Evolutionary conservation across 2,329 filamentous ascomycete genomes (phyloP), one percentile per base, ranked within the genome.

Genomic region (Aspergillus alliaceus): DNA sequence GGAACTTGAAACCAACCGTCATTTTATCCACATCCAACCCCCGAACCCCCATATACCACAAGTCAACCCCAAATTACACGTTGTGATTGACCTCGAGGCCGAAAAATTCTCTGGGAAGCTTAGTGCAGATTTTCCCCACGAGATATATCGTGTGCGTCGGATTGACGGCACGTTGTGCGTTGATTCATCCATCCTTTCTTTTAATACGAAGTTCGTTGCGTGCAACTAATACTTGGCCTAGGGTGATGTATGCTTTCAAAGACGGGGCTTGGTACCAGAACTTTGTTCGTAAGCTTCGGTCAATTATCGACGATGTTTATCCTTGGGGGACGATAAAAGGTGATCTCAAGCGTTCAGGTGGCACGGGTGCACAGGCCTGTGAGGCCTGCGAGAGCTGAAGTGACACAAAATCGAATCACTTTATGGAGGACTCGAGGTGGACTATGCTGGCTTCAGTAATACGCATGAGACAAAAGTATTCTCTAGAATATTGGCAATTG

Each of bases 1-100:
- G 15, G 51, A 53, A 25, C 51, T 53, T 18, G 37, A 29, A 24
- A 11, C 25, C 8, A 18, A 7, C 25, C 22, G 37, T 2, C 51
- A 53, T 53, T 53, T 42, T 27, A 1, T 53, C 37, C 51, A 53
- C 18, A 15, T 53, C 18, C 51, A 53, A 25, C 51, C 34, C 2
- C 20, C 35, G 0, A 53, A 53, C 18, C 18, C 51, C 5, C 8
- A 42, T 29, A 53, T 53, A 42, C 51, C 51, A 6, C 51, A 53
- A 34, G 6, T 20, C 4, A 27, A 53, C 37, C 51, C 51, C 4
- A 53, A 32, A 22, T 8, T 53, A 18, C 51, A 53, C n/a, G 27
- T 53, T 3, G 24, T 53, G 6, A 53, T 53, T 40, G 34, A 44
- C 12, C 6, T 53, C 6, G 51, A 53, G 27, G 24, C 22, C 20